These are phyloP conservation scores for Paramecium bursaria DNA, from an alignment of 73 alveolate species.

Conservation along the genomic window DNA sequence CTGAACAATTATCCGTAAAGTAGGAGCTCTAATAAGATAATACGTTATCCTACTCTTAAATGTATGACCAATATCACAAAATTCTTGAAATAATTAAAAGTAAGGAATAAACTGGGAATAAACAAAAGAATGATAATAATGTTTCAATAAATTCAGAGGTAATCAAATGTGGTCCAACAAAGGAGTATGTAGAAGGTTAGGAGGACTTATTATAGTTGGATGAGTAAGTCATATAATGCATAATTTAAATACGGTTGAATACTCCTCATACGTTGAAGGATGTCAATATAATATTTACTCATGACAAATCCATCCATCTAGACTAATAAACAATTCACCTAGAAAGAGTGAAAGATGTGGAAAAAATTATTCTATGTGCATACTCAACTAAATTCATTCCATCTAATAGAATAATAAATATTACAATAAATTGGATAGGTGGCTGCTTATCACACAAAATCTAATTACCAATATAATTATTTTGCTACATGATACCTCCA, in stretches of 20 bases:
- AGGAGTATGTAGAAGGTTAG: slow-evolving; percentile 28
- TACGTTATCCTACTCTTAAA: background rate
- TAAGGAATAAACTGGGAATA: slow-evolving; percentile 1
- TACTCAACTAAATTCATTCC: slow-evolving; percentile 23
- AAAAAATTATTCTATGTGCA: background rate
- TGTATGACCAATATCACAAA: background rate
- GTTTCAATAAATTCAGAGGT: background rate
- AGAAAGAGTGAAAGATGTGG: background rate
- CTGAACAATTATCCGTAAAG: slow-evolving; percentile 39
- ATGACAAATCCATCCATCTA: slow-evolving; percentile 21
- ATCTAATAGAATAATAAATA: background rate
- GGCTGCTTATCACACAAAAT: slow-evolving; percentile 55
- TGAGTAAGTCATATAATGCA: background rate
- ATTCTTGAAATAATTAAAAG: background rate
- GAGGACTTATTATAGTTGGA: slow-evolving; percentile 23
- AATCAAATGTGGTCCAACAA: slow-evolving; percentile 28
- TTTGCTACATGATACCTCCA: slow-evolving; percentile 59
- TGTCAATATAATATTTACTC: background rate
- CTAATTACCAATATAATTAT: slow-evolving; percentile 21
- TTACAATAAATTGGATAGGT: background rate
- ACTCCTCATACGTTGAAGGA: background rate
- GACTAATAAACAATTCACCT: background rate
- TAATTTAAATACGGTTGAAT: background rate
- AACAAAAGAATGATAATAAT: background rate
- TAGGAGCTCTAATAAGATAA: slow-evolving; percentile 1